phyloP scores from a whole-genome alignment of 768 basidiomycete species.

The Daedaleopsis sinensis region DNA sequence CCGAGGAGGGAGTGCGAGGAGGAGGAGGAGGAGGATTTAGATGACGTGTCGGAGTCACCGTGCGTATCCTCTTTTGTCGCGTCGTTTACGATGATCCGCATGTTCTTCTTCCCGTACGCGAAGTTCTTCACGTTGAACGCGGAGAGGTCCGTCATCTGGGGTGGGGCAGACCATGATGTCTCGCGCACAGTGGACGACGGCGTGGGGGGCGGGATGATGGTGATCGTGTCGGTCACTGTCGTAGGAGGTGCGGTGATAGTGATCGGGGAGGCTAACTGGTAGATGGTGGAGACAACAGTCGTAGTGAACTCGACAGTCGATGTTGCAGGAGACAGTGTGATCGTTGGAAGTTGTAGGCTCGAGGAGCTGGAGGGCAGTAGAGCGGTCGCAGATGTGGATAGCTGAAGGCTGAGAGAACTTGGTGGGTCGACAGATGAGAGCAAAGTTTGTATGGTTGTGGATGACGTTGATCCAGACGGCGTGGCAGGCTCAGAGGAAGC shows the following conservation, averaged over 20 bases:
- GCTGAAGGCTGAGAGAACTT: too few relatives aligned
- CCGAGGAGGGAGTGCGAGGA: slow-evolving; percentile 1
- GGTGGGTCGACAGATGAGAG: too few relatives aligned
- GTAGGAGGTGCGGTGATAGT: slow-evolving; percentile 21
- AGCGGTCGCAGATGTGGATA: too few relatives aligned
- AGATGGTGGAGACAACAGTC: slow-evolving; percentile 15
- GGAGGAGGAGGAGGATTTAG: not conserved
- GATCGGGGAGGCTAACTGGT: slow-evolving; percentile 21
- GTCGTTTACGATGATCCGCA: slow-evolving; percentile 55
- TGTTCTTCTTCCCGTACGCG: slow-evolving; percentile 55
- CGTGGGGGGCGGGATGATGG: slow-evolving; percentile 20
- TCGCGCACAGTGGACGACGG: slow-evolving; percentile 10
- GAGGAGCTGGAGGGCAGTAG: not conserved
- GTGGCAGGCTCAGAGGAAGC: too few relatives aligned
- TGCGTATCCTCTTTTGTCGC: slow-evolving; percentile 37
- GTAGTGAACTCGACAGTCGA: not conserved
- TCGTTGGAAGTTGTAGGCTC: not conserved
- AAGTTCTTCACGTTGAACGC: slow-evolving; percentile 63
- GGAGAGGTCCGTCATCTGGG: slow-evolving; percentile 57
- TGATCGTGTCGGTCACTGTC: slow-evolving; percentile 25
- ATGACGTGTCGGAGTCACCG: too few relatives aligned
- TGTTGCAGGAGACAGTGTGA: not conserved
- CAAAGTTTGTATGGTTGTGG: too few relatives aligned
- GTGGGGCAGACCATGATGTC: slow-evolving; percentile 53
- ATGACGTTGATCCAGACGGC: too few relatives aligned